Percentiles rank a stretch among this genome's conserved stretches.
Evolutionary conservation across 169 alveolate species (phyloP).

Genomic region (Amoebophrya sp.): DNA sequence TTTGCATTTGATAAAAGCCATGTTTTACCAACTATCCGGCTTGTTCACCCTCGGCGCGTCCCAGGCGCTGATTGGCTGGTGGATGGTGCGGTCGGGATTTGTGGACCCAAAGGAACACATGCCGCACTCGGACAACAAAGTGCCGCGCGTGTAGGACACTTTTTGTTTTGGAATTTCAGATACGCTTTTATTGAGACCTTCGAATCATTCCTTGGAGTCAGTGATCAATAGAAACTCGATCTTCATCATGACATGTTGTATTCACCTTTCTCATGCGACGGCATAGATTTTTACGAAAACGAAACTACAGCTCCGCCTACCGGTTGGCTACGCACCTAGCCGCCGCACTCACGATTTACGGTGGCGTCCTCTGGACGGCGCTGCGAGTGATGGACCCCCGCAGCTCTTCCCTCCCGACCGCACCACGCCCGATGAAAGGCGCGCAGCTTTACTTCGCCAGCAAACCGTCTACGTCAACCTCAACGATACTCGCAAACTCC

Average conservation of each 20-base stretch:
- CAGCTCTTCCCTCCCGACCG: not conserved
- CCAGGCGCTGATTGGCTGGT: constrained; percentile 53
- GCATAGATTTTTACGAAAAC: not conserved
- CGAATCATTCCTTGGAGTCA: not conserved
- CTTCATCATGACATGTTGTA: not conserved
- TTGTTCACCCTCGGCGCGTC: constrained; percentile 38
- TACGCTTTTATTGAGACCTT: not conserved
- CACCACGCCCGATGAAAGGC: not conserved
- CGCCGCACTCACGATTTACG: constrained; percentile 42
- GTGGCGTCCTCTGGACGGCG: constrained; percentile 44
- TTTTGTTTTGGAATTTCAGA: not conserved
- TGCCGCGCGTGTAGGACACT: not conserved
- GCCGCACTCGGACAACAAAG: not conserved
- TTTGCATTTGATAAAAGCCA: too few species aligned
- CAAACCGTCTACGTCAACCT: not conserved
- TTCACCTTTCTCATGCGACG: not conserved
- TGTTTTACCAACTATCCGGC: too few species aligned
- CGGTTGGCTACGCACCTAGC: constrained; percentile 47
- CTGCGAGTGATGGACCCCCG: constrained; percentile 26
- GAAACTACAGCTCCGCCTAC: constrained; percentile 36
- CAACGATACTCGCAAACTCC: not conserved
- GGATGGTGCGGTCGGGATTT: constrained; percentile 52
- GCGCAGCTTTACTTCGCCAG: not conserved
- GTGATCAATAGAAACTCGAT: too few species aligned
- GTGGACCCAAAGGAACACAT: constrained; percentile 35